A percentile compares a stretch with the other conserved stretches of the same genome.
These are phyloP conservation scores for Umbelopsis sp. DNA, from an alignment of 371 early-diverging fungal species.

Conservation along the genomic window DNA sequence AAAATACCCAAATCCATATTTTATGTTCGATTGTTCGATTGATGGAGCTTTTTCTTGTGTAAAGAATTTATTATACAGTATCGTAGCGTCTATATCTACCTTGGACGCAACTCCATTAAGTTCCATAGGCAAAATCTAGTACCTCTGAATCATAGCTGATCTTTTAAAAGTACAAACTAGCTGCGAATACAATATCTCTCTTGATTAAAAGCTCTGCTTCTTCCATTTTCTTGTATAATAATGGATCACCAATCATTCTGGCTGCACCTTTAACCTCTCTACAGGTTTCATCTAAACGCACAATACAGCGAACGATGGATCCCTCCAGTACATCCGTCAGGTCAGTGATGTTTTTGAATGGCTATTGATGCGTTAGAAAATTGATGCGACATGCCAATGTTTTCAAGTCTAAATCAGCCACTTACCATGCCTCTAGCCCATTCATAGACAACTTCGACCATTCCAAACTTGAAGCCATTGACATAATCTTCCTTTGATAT, in stretches of 20 bases:
- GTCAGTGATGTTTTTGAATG: conserved; percentile 93
- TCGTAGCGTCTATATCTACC: neutral
- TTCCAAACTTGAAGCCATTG: conserved; percentile 73
- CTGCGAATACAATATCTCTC: conserved; percentile 99
- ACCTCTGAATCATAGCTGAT: neutral
- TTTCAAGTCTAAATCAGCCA: neutral
- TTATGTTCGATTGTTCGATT: neutral
- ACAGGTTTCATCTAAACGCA: conserved; percentile 96
- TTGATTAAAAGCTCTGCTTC: conserved; percentile 90
- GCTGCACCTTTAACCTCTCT: conserved; percentile 95
- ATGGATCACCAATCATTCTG: conserved; percentile 92
- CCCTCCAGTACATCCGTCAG: conserved; percentile 96
- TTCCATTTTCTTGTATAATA: conserved; percentile 94
- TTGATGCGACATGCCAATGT: no score
- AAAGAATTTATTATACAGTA: neutral
- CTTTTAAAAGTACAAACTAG: conserved; percentile 63
- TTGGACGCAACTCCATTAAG: no score
- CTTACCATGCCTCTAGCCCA: conserved; percentile 94
- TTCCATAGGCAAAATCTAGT: no score
- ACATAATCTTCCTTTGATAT: conserved; percentile 56
- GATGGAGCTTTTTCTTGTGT: neutral
- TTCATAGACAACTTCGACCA: conserved; percentile 98
- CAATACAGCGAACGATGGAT: conserved; percentile 97
- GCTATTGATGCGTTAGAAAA: conserved; percentile 33
- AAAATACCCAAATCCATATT: neutral